A percentile compares a stretch with the other conserved stretches of the same genome.
These are phyloP conservation scores for Zymoseptoria passerinii DNA, from an alignment of 2,329 filamentous ascomycete species.

Conservation along the genomic window DNA sequence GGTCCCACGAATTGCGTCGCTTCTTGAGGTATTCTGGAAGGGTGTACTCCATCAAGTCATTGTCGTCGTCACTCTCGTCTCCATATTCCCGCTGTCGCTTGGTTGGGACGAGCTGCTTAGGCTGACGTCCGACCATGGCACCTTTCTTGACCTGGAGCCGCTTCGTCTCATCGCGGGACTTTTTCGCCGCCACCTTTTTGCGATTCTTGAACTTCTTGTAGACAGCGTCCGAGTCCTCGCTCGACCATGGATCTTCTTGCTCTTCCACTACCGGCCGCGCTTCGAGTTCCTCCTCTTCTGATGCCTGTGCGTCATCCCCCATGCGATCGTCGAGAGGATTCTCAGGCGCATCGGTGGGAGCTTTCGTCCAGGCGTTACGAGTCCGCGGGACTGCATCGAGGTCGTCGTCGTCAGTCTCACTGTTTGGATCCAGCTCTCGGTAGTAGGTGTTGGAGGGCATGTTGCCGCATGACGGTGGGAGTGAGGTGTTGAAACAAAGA, in stretches of 20 bases:
- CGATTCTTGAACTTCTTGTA: slow-evolving; percentile 59
- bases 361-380: not conserved
- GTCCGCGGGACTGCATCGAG: not conserved
- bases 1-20: slow-evolving; percentile 63
- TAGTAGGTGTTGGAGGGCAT: not conserved
- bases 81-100: slow-evolving; percentile 15
- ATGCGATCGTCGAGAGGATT: not conserved
- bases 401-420: not conserved
- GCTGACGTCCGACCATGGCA: slow-evolving; percentile 31
- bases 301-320: not conserved
- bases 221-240: slow-evolving; percentile 44
- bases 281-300: not conserved
- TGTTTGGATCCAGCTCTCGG: not conserved
- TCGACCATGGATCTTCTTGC: not conserved
- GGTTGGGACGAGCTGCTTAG: slow-evolving; percentile 15
- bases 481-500: not conserved
- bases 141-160: slow-evolving; percentile 28
- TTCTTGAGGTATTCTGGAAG: slow-evolving; percentile 66
- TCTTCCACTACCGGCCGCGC: not conserved
- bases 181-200: slow-evolving; percentile 45
- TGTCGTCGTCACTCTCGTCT: slow-evolving; percentile 40
- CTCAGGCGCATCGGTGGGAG: not conserved
- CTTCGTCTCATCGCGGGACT: slow-evolving; percentile 42
- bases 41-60: slow-evolving; percentile 48
- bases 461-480: not conserved